These are phyloP conservation scores for Lichina pygmaea DNA, from an alignment of 495 filamentous ascomycete genomes.

Conservation along the genomic window DNA sequence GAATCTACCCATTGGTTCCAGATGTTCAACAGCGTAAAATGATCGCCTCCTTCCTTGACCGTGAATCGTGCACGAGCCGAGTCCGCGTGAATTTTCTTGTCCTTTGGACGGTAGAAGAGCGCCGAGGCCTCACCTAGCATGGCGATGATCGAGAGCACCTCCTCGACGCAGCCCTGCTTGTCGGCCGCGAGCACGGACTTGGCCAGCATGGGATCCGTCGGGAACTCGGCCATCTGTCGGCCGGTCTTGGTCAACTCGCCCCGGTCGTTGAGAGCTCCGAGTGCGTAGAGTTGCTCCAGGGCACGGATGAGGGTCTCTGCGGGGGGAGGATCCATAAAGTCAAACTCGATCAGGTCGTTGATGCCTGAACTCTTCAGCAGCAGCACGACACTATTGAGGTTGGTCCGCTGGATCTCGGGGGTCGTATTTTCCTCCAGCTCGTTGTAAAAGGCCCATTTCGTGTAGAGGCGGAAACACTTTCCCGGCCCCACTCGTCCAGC, in stretches of 20 bases:
- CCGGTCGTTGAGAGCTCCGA: constrained; percentile 70
- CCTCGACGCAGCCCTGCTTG: constrained; percentile 71
- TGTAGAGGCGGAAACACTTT: constrained; percentile 88
- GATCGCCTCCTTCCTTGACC: constrained; percentile 76
- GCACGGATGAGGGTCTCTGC: constrained; percentile 78
- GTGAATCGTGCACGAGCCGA: constrained; percentile 82
- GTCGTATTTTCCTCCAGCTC: constrained; percentile 84
- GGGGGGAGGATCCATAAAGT: constrained; percentile 88
- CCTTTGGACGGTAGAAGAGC: constrained; percentile 87
- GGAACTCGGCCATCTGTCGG: constrained; percentile 91
- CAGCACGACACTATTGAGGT: constrained; percentile 60
- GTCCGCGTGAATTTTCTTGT: constrained; percentile 92
- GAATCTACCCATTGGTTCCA: constrained; percentile 93
- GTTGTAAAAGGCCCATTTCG: constrained; percentile 81
- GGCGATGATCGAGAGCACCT: constrained; percentile 80
- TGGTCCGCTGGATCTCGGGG: constrained; percentile 83
- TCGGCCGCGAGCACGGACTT: constrained; percentile 78
- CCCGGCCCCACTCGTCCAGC: constrained; percentile 83
- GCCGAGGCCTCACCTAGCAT: constrained; percentile 78
- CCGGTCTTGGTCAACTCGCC: constrained; percentile 82
- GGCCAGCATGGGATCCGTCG: constrained; percentile 79
- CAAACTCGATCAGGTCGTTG: constrained; percentile 80
- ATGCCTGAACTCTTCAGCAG: constrained; percentile 79
- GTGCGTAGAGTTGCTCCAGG: constrained; percentile 74
- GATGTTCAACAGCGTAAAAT: constrained; percentile 75